These are phyloP conservation scores for Trichoderma sp. DNA, from an alignment of 2,329 filamentous ascomycete species.

Conservation along the genomic window DNA sequence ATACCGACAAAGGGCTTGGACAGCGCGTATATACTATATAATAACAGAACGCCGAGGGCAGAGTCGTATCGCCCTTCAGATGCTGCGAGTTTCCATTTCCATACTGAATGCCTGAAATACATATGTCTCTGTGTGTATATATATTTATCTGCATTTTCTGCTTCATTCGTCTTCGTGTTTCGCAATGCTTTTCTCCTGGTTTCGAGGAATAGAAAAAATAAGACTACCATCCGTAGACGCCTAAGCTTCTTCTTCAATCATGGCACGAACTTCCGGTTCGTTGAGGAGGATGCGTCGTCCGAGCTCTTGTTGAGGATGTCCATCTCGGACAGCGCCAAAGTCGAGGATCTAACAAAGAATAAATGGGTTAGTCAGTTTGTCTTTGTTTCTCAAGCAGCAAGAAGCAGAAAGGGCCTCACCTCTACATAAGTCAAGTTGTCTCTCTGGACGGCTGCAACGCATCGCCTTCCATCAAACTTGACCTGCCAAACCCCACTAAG, in stretches of 20 bases:
- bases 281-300: slow-evolving; percentile 76
- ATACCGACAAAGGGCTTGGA: slow-evolving; percentile 23
- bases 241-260: slow-evolving; percentile 49
- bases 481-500: slow-evolving; percentile 99
- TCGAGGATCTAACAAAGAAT: slow-evolving; percentile 74
- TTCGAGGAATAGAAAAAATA: not conserved
- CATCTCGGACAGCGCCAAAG: slow-evolving; percentile 91
- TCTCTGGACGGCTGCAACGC: slow-evolving; percentile 93
- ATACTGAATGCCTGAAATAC: slow-evolving; percentile 25
- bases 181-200: not conserved
- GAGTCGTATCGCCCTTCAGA: slow-evolving; percentile 26
- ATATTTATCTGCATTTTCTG: slow-evolving; percentile 27
- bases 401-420: slow-evolving; percentile 55
- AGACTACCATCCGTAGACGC: not conserved
- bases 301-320: slow-evolving; percentile 72
- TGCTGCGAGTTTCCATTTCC: slow-evolving; percentile 25
- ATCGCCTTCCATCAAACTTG: slow-evolving; percentile 92
- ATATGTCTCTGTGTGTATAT: slow-evolving; percentile 19
- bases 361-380: not conserved
- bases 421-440: slow-evolving; percentile 94
- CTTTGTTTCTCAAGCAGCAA: too few species aligned
- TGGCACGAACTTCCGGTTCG: slow-evolving; percentile 53
- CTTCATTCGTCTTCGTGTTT: slow-evolving; percentile 21
- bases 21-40: slow-evolving; percentile 22
- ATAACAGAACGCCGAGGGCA: slow-evolving; percentile 27